These are phyloP conservation scores for Candida mattraensis DNA, from an alignment of 805 yeast genomes.

Conservation along the genomic window DNA sequence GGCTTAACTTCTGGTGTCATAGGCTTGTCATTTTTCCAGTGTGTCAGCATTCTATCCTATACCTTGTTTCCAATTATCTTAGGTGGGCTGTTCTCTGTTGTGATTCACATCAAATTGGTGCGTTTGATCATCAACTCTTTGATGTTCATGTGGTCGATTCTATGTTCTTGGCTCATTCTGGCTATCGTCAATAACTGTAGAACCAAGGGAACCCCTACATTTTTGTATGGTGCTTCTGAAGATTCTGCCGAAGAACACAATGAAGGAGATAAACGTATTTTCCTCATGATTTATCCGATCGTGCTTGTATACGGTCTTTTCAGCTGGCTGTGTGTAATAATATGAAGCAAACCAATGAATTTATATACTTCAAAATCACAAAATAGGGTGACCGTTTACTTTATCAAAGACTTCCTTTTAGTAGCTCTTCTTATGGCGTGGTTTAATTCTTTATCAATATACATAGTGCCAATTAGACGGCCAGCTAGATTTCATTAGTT, in stretches of 20 bases:
- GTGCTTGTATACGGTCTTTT: constrained; percentile 51
- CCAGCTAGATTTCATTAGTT: no score
- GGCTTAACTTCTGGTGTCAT: constrained; percentile 32
- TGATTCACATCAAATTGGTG: constrained; percentile 43
- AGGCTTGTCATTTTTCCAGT: constrained; percentile 52
- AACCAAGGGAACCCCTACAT: constrained; percentile 23
- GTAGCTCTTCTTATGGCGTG: not conserved
- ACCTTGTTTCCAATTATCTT: constrained; percentile 53
- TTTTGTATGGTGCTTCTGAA: constrained; percentile 13
- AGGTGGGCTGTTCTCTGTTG: constrained; percentile 47
- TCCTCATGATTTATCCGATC: constrained; percentile 55
- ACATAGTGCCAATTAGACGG: no score
- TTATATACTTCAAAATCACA: not conserved
- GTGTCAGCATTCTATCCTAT: constrained; percentile 56
- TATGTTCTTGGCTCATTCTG: constrained; percentile 50
- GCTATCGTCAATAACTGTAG: constrained; percentile 42
- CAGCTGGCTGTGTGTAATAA: constrained; percentile 55
- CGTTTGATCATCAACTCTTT: constrained; percentile 42
- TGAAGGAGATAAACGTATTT: constrained; percentile 53
- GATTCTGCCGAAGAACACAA: constrained; percentile 33
- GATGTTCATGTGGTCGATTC: constrained; percentile 50
- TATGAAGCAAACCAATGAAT: no score
- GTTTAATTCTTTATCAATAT: not conserved
- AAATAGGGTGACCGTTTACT: not conserved
- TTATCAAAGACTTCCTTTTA: not conserved